Conservation (phyloP, 352 stramenopile genomes). For the Pythium dissotocum region DNA sequence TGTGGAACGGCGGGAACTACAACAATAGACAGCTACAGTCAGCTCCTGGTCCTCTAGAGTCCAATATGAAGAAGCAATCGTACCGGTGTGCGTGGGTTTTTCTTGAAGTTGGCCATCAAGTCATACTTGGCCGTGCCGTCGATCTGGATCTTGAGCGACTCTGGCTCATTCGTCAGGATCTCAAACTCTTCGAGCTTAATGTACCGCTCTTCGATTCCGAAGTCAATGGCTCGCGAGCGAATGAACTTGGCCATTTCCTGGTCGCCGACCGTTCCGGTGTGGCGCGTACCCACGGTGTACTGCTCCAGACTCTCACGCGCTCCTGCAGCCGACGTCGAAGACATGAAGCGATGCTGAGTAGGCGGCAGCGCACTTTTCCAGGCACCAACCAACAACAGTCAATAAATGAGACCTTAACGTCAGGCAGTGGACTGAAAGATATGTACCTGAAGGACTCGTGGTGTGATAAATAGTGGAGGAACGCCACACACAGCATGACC, state of each 20-base stretch:
- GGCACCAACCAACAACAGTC: neutral
- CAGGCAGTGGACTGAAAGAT: neutral
- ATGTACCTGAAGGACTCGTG: slow-evolving; percentile 73
- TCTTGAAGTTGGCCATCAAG: slow-evolving; percentile 41
- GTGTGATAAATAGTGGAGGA: slow-evolving; percentile 60
- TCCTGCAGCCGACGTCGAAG: slow-evolving; percentile 58
- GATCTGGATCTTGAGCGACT: slow-evolving; percentile 56
- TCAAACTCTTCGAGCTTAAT: slow-evolving; percentile 87
- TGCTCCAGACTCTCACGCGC: slow-evolving; percentile 73
- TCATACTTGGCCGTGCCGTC: slow-evolving; percentile 26
- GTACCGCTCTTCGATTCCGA: slow-evolving; percentile 68
- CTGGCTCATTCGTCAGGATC: slow-evolving; percentile 72
- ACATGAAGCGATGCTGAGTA: slow-evolving; percentile 80
- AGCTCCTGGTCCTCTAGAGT: neutral
- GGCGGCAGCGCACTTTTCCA: slow-evolving; percentile 56
- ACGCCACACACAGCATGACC: slow-evolving; percentile 62
- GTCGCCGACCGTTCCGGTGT: slow-evolving; percentile 65
- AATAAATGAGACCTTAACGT: neutral
- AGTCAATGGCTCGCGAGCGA: slow-evolving; percentile 63
- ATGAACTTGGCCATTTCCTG: slow-evolving; percentile 82
- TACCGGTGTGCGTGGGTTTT: slow-evolving; percentile 35
- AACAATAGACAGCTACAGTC: slow-evolving; percentile 14
- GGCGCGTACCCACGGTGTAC: slow-evolving; percentile 57
- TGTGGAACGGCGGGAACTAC: slow-evolving; percentile 66
- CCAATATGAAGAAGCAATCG: slow-evolving; percentile 4